phyloP scores from a whole-genome alignment of 441 rosid species.

The Bocquillonia castaneifolia region DNA sequence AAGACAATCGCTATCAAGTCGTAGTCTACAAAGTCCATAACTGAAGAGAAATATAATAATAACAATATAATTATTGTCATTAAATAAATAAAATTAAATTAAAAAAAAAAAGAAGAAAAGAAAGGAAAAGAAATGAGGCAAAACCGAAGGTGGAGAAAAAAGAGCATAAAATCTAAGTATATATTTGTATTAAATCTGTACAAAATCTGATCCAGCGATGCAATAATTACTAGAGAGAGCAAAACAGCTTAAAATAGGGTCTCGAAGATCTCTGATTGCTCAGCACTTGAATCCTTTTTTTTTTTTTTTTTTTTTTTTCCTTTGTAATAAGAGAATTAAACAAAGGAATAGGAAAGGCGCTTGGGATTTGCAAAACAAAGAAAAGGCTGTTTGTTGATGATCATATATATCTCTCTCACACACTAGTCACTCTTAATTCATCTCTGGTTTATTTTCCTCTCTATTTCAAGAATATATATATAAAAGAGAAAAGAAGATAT shows the following conservation, averaged over 20 bases:
- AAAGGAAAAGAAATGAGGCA: constrained; percentile 20
- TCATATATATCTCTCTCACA: constrained; percentile 1
- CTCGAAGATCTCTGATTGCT: constrained; percentile 47
- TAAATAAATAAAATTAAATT: background rate
- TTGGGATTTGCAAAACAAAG: constrained; percentile 30
- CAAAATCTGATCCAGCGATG: constrained; percentile 89
- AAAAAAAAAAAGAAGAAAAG: background rate
- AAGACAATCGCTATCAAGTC: constrained; percentile 47
- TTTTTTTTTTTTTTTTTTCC: background rate
- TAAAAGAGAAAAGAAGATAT: constrained; percentile 25
- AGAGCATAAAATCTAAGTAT: constrained; percentile 64
- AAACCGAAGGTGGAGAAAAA: constrained; percentile 24
- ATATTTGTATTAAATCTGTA: constrained; percentile 57
- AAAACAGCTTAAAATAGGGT: constrained; percentile 36
- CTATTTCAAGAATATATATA: too few relatives aligned
- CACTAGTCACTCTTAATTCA: background rate
- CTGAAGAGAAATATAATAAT: constrained; percentile 14
- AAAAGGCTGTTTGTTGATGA: background rate
- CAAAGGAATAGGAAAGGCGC: constrained; percentile 4
- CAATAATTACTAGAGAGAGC: constrained; percentile 46
- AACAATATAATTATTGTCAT: background rate
- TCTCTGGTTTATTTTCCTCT: background rate
- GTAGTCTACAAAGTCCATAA: constrained; percentile 31
- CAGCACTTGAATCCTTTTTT: constrained; percentile 16
- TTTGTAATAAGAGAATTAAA: background rate